Conservation (phyloP, 306 rosid species). For the Myrica gale region DNA sequence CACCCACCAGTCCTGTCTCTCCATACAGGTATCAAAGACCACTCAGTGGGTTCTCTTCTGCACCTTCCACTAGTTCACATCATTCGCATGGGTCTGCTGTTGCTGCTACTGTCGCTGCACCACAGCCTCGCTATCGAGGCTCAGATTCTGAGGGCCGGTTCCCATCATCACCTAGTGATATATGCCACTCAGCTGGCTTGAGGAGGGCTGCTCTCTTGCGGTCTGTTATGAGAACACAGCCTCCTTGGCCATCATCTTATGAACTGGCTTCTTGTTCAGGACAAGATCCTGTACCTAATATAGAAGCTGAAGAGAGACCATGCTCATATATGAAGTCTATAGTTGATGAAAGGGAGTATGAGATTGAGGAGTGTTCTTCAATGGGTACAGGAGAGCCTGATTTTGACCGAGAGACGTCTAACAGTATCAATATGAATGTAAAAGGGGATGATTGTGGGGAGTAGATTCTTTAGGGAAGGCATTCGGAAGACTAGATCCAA, state of each 20-base stretch:
- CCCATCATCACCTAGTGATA: conserved; percentile 97
- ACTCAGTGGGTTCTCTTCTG: conserved; percentile 40
- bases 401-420: conserved; percentile 50
- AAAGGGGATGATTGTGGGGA: conserved; percentile 49
- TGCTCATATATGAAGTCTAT: conserved; percentile 65
- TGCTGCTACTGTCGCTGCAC: conserved; percentile 37
- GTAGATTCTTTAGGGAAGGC: conserved; percentile 24
- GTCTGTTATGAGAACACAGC: conserved; percentile 93
- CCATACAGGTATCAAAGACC: conserved; percentile 76
- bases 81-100: conserved; percentile 51
- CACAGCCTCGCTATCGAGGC: conserved; percentile 86
- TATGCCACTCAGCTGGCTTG: conserved; percentile 94
- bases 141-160: conserved; percentile 96
- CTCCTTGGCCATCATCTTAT: conserved; percentile 50
- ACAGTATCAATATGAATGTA: conserved; percentile 50
- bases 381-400: conserved; percentile 43
- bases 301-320: conserved; percentile 66
- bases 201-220: conserved; percentile 96
- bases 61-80: conserved; percentile 51
- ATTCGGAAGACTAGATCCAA: background rate
- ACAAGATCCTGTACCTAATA: conserved; percentile 58
- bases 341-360: conserved; percentile 74
- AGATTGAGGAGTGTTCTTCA: conserved; percentile 61
- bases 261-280: conserved; percentile 63
- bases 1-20: conserved; percentile 87